Evolutionary conservation across 352 stramenopile genomes (phyloP), one percentile per base, ranked within the genome.

Genomic region (Globisporangium orthogonon): DNA sequence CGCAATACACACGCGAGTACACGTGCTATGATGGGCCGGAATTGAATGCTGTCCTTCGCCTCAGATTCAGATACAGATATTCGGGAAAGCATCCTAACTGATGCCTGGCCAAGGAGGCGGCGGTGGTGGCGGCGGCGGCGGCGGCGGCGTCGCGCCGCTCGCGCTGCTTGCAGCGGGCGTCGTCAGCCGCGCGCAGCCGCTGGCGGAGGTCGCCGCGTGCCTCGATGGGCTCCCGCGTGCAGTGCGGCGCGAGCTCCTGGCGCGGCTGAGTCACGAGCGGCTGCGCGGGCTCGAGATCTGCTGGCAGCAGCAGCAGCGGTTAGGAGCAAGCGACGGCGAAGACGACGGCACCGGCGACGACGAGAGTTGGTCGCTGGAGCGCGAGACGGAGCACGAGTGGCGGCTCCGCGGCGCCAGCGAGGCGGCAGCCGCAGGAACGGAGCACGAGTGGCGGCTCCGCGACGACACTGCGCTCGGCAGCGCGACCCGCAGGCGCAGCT

Each of bases 261-360:
- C 52, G 15, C 54, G 76, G 37, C 49, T 87, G 52, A 68, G 56
- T 7, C 58, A 77, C 45, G 70, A 74, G 23, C 69, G 74, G 15
- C 54, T 87, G 30, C 76, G 74, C 1, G 65, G 68, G 43, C 72
- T 86, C 46, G 76, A 86, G 45, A 54, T 86, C 52, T 61, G 29
- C 28, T 54, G 18, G 48, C 60, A n/a, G 30, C 53, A 33, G 18
- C 5, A 18, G 52, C 7, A 67, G 61, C 17, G 67, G 63, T 4
- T 13, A 2, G 10, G 0, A 13, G 11, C 37, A 0, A 43, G 37
- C 37, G 37, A 4, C 37, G 11, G 7, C 11, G 37, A 17, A 43
- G 37, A 48, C 41, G 18, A 30, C n/a, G 9, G 13, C 14, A n/a
- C 15, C 6, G 7, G 7, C 4, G 18, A 30, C 6, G 17, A 48